phyloP scores from a whole-genome alignment of 192 early-diverging fungal species.

The Rhizoclosmatium sp. region DNA sequence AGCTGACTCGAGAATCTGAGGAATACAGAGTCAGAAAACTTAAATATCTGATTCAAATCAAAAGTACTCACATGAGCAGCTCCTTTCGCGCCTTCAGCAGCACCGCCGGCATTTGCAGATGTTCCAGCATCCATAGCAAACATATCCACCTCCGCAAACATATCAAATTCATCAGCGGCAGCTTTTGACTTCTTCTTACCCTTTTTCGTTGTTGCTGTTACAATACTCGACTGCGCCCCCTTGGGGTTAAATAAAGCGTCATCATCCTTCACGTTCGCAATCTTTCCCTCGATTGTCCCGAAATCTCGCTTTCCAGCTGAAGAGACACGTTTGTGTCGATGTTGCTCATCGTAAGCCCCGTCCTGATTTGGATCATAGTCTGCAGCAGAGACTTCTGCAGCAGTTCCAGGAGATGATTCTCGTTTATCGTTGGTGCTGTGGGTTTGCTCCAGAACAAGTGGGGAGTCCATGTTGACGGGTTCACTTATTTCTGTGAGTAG shows the following conservation, averaged over 20 bases:
- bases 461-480: too few species aligned
- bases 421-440: too few species aligned
- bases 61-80: constrained; percentile 31
- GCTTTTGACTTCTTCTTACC: constrained; percentile 14
- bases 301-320: neutral
- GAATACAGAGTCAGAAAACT: constrained; percentile 29
- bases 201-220: neutral
- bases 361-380: constrained; percentile 87
- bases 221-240: neutral
- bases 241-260: constrained; percentile 39
- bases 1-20: constrained; percentile 52
- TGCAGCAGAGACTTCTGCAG: constrained; percentile 56
- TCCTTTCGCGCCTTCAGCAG: constrained; percentile 34
- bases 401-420: neutral
- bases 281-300: neutral
- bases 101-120: constrained; percentile 25
- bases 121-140: constrained; percentile 54
- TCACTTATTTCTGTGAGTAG: neutral
- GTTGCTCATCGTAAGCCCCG: constrained; percentile 67
- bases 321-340: constrained; percentile 7
- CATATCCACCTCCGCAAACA: constrained; percentile 85
- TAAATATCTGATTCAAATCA: neutral
- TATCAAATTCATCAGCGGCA: constrained; percentile 52
- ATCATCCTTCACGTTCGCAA: constrained; percentile 30
- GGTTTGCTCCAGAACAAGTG: too few species aligned